These are phyloP conservation scores for Coniochaeta sp. DNA, from an alignment of 2,329 filamentous ascomycete species.

Conservation along the genomic window DNA sequence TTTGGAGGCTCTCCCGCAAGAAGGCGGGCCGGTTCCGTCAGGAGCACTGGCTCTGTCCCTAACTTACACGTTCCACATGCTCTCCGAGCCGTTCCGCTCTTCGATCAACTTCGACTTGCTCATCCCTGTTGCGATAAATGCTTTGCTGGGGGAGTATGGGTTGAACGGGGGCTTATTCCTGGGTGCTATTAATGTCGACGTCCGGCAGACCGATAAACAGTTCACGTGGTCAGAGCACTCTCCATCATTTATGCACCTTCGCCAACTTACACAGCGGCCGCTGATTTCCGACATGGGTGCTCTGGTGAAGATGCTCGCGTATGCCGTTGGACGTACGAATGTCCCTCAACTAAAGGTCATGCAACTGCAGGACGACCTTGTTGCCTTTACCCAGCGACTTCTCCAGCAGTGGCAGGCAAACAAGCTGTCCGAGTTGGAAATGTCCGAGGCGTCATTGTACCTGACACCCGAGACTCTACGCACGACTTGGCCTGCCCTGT, in stretches of 20 bases:
- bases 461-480: constrained; percentile 59
- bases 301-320: constrained; percentile 56
- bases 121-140: constrained; percentile 61
- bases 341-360: constrained; percentile 11
- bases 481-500: constrained; percentile 63
- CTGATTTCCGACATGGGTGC: constrained; percentile 61
- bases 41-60: constrained; percentile 61
- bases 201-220: constrained; percentile 45
- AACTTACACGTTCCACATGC: constrained; percentile 67
- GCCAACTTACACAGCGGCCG: constrained; percentile 51
- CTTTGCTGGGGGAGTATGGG: constrained; percentile 64
- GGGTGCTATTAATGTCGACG: constrained; percentile 59
- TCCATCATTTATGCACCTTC: constrained; percentile 52
- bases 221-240: constrained; percentile 60
- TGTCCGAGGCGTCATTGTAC: constrained; percentile 54
- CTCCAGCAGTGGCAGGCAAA: constrained; percentile 67
- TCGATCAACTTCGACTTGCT: constrained; percentile 61
- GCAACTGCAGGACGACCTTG: constrained; percentile 48
- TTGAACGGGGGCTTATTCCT: constrained; percentile 73
- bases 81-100: constrained; percentile 53
- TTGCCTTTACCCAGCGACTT: constrained; percentile 59
- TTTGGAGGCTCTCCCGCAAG: constrained; percentile 27
- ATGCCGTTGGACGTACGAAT: constrained; percentile 48
- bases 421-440: constrained; percentile 66
- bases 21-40: constrained; percentile 30